Base-by-base conservation (phyloP, 2,329 filamentous ascomycete genomes). In the Chaetomiaceae sp. region DNA sequence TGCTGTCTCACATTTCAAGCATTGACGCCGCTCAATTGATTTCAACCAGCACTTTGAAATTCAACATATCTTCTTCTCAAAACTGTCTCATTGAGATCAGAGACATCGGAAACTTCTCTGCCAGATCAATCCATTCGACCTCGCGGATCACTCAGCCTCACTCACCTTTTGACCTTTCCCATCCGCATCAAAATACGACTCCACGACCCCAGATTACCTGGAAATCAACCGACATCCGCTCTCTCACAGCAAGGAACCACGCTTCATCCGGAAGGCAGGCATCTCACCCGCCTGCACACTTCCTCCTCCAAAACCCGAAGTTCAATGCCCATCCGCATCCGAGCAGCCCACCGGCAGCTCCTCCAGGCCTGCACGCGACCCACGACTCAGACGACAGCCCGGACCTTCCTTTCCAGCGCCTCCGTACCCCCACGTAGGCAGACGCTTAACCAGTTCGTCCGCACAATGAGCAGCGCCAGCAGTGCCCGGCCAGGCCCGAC, bases 301-400 rank as follows among this genome's bases (percentile, higher is more conserved):
- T 3, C 34, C 11, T 31, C 22, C 22, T 15, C 19, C 15, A n/a
- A 22, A 23, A 37, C 7, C n/a, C 22, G 25, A 27, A 36, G 20
- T 14, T 22, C 50, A 19, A 56, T 56, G 54, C 54, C 46, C 46
- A 38, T 44, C 46, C 54, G 50, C 42, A 42, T 47, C 47, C 23
- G 36, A 38, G 15, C 50, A 47, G n/a, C 43, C 43, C 15, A 39
- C 36, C 29, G 37, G 33, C 36, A 15, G 22, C 33, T 31, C 23
- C 12, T 27, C 39, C 38, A 39, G n/a, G 8, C 8, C 43, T 37
- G 20, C 37, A 42, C 15, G 5, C 5, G 25, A 27, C 25, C 25
- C 25, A 6, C 25, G 27, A 31, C 27, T n/a, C n/a, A n/a, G 14
- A 6, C 27, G 8, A 31, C 27, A 31, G 14, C 5, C 43, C 43